Base-by-base conservation (phyloP, 2,329 filamentous ascomycete species). In the Colletotrichum falcatum region DNA sequence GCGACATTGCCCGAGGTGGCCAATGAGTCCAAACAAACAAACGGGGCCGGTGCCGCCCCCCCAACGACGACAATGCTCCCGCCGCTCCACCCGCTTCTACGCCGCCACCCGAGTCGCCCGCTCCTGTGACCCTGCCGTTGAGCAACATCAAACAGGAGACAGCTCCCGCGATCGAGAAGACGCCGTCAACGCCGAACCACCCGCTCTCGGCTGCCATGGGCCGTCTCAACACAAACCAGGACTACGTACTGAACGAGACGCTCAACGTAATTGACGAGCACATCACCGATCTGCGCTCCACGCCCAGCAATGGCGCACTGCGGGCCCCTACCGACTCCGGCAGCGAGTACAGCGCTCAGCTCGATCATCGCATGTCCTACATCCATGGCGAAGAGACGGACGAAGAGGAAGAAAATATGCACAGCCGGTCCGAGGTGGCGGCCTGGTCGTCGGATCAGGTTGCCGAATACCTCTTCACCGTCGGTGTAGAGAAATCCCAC, bases 231-330 rank as follows among this genome's bases (percentile, higher is more conserved):
- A 81, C 83, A 66, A 83, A 83, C 71, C 84, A 90, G 75, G 83
- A 88, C 61, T 92, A 93, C 14, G 95, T 98, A 60, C 92, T 98
- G 85, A 94, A 95, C 78, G 95, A 98, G 79, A 98, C 95, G 0
- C 83, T 98, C 61, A 97, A 94, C 77, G 95, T 98, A 69, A 98
- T 98, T 76, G 92, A 98, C 79, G 95, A 98, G 81, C 95, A 98
- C 78, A 97, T 98, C 75, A 97, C 94, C 51, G 93, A 97, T 79
- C 88, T 98, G 73, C 84, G 88, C 72, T 87, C 87, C 23, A 83
- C 87, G 8, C 83, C 85, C 6, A 84, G 81, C 71, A 87, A 83
- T 71, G 87, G 88, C 33, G 80, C 79, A 42, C 79, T 91, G 73
- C 83, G 88, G 74, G 81, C 86, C 65, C 81, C 86, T 53, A 94